Evolutionary conservation across 2,329 filamentous ascomycete genomes (phyloP).

Genomic region (Samsoniella hepiali): DNA sequence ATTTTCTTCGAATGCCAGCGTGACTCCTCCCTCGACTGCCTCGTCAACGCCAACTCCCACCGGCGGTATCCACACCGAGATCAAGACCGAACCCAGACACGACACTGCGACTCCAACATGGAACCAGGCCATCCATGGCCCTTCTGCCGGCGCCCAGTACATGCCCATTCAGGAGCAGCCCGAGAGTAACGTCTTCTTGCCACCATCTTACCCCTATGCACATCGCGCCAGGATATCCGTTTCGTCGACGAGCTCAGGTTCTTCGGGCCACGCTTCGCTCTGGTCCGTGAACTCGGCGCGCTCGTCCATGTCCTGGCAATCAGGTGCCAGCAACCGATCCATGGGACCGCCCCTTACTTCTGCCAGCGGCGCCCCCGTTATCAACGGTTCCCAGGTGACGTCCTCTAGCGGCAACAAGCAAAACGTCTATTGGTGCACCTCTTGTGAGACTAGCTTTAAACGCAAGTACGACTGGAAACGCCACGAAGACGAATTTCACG

Average conservation of each 20-base stretch:
- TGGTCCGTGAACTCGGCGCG: slow-evolving; percentile 42
- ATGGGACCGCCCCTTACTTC: slow-evolving; percentile 32
- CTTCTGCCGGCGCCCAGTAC: slow-evolving; percentile 6
- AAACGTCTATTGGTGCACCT: slow-evolving; percentile 56
- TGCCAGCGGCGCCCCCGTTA: slow-evolving; percentile 28
- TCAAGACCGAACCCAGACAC: slow-evolving; percentile 30
- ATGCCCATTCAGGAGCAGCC: slow-evolving; percentile 19
- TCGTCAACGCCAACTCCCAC: slow-evolving; percentile 21
- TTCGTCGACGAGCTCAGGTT: slow-evolving; percentile 49
- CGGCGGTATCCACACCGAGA: slow-evolving; percentile 20
- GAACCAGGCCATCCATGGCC: slow-evolving; percentile 17
- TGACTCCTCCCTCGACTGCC: slow-evolving; percentile 23
- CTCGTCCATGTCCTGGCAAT: slow-evolving; percentile 41
- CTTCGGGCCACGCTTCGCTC: slow-evolving; percentile 47
- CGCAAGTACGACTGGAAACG: slow-evolving; percentile 68
- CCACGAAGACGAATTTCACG: slow-evolving; percentile 67
- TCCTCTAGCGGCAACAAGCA: slow-evolving; percentile 33
- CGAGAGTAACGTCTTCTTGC: slow-evolving; percentile 32
- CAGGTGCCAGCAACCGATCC: slow-evolving; percentile 33
- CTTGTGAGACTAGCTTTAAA: slow-evolving; percentile 63
- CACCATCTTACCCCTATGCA: slow-evolving; percentile 36
- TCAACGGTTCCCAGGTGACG: slow-evolving; percentile 31
- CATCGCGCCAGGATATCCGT: slow-evolving; percentile 45
- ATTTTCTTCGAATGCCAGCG: slow-evolving; percentile 1
- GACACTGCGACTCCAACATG: slow-evolving; percentile 30